Conservation (phyloP, 306 rosid genomes). For the Phaseolus lunatus region DNA sequence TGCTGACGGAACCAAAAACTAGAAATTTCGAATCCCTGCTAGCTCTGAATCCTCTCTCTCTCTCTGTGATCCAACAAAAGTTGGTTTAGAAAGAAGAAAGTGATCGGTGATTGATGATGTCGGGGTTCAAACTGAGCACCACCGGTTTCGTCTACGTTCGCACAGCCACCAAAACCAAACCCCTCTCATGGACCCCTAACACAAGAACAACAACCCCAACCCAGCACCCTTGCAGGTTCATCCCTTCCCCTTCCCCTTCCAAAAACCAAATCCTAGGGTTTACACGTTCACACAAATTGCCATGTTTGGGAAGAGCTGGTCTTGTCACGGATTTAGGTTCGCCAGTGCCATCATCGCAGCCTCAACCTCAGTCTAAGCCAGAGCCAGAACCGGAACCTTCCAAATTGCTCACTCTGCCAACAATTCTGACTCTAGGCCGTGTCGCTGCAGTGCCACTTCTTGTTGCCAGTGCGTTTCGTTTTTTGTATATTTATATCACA, state of each 20-base stretch:
- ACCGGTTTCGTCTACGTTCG: constrained; percentile 29
- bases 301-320: constrained; percentile 45
- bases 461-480: constrained; percentile 62
- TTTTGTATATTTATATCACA: neutral
- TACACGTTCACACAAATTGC: constrained; percentile 42
- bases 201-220: constrained; percentile 15
- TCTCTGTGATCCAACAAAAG: neutral
- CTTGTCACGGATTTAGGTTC: constrained; percentile 64
- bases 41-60: neutral
- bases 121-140: constrained; percentile 42
- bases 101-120: constrained; percentile 31
- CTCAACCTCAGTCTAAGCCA: neutral
- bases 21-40: neutral
- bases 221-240: neutral
- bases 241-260: neutral
- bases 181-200: constrained; percentile 32
- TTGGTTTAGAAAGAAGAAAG: neutral
- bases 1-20: too few species aligned
- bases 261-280: constrained; percentile 41
- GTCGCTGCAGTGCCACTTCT: constrained; percentile 93
- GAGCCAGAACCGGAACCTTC: constrained; percentile 48
- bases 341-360: constrained; percentile 32
- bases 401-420: constrained; percentile 87
- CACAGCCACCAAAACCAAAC: constrained; percentile 38
- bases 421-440: constrained; percentile 87